A percentile compares a stretch with the other conserved stretches of the same genome.
Evolutionary conservation across 2,329 filamentous ascomycete genomes (phyloP).

Genomic region (Fusarium miscanthi): DNA sequence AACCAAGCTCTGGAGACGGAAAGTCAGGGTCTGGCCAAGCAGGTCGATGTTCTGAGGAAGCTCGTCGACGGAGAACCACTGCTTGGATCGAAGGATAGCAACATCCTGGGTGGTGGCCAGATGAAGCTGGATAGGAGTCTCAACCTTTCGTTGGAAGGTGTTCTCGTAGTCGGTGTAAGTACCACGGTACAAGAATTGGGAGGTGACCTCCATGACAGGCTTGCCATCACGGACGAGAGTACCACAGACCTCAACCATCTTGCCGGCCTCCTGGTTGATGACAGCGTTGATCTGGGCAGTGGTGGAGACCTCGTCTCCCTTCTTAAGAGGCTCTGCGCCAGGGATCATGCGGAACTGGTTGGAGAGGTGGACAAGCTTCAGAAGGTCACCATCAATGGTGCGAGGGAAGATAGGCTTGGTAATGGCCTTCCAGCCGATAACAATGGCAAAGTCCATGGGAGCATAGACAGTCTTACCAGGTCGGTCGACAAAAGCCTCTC

Average conservation of each 20-base stretch:
- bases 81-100: slow-evolving; percentile 92
- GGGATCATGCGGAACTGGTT: slow-evolving; percentile 99
- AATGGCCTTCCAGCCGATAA: slow-evolving; percentile 99
- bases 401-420: slow-evolving; percentile 99
- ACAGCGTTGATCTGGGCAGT: slow-evolving; percentile 97
- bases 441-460: slow-evolving; percentile 98
- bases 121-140: slow-evolving; percentile 94
- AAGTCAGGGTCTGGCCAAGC: slow-evolving; percentile 91
- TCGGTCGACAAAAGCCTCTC: slow-evolving; percentile 95
- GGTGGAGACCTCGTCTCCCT: slow-evolving; percentile 91
- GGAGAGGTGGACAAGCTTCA: slow-evolving; percentile 96
- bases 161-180: slow-evolving; percentile 94
- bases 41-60: slow-evolving; percentile 79
- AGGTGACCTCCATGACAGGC: slow-evolving; percentile 97
- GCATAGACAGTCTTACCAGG: slow-evolving; percentile 94
- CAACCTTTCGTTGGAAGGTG: slow-evolving; percentile 97
- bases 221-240: slow-evolving; percentile 87
- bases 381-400: slow-evolving; percentile 92
- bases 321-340: slow-evolving; percentile 93
- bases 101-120: slow-evolving; percentile 90
- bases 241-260: slow-evolving; percentile 99
- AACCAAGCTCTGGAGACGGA: slow-evolving; percentile 92
- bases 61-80: slow-evolving; percentile 92
- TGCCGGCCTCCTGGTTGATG: slow-evolving; percentile 97
- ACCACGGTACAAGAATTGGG: slow-evolving; percentile 96